Base-by-base conservation (phyloP, 768 basidiomycete genomes). In the Mycena latifolia region DNA sequence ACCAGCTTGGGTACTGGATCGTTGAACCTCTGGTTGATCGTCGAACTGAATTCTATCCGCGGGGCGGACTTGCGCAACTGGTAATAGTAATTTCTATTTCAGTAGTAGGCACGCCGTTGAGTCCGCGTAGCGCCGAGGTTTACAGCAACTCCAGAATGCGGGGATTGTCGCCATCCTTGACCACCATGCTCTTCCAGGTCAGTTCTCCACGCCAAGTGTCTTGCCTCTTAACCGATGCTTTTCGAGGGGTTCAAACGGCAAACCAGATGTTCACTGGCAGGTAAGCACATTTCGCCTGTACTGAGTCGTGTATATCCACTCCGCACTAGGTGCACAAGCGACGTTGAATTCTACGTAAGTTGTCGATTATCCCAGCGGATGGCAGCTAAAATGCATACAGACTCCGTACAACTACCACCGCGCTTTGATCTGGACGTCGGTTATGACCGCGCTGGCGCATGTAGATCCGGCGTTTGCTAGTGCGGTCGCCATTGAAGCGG, bases 1-100 rank as follows among this genome's bases (percentile, higher is more conserved):
- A 39, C 5, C 43, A 93, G 92, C 85, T 94, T 43, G 92, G 93
- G 0, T 94, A 90, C 74, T 94, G 93, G 93, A 88, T 94, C 51
- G 79, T 94, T 10, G 93, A 94, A 73, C 82, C 81, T 4, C 79
- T 94, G 10, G 92, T 94, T 0, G 73, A 93, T 73, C 83, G 88
- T 5, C 69, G 71, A 1, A 80, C 77, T 2, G 93, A 94, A 73
- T 84, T 81, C 50, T 94, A 84, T 73, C 89, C 92, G 17, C 84
- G 86, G 37, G 93, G 93, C 22, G 93, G 93, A 29, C 82, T 94
- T 35, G 59, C 71, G 4, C 85, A 89, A 54, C 82, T 94, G 37
- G 92, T 92, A 14, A 65, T 55, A 85, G 73, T 20, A 35, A 28
- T 58, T 9, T 46, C 53, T n/a, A 33, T 37, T n/a, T 60, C n/a